Conservation (phyloP, 179 eudicot species). For the Beta macrorhiza region DNA sequence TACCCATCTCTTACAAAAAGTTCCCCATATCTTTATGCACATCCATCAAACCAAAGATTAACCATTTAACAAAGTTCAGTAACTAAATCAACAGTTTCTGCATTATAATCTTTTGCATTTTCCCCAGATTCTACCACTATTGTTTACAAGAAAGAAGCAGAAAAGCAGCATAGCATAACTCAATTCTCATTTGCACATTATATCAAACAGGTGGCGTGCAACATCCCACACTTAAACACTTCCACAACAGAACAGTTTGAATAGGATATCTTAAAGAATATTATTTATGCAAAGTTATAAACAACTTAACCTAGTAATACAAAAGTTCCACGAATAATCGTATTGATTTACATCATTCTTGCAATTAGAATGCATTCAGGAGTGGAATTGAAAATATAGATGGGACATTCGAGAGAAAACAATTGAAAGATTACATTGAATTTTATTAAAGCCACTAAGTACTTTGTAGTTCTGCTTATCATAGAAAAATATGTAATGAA, state of each 20-base stretch:
- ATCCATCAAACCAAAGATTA: not conserved
- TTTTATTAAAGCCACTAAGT: no score
- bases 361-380: no score
- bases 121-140: not conserved
- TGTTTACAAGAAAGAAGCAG: not conserved
- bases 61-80: not conserved
- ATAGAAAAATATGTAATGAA: no score
- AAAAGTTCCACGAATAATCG: not conserved
- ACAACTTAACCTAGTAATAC: not conserved
- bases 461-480: no score
- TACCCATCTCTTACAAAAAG: not conserved
- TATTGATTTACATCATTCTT: not conserved
- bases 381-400: no score
- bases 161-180: not conserved
- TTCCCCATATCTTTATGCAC: not conserved
- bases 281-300: not conserved
- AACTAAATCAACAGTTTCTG: no score
- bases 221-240: not conserved
- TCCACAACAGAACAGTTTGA: not conserved
- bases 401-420: no score
- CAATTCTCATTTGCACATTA: not conserved
- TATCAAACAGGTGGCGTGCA: constrained; percentile 1
- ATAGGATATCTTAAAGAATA: no score
- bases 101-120: not conserved
- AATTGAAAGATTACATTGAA: no score